Base-by-base conservation (phyloP, 148 eudicot genomes). In the Nyssa sinensis region DNA sequence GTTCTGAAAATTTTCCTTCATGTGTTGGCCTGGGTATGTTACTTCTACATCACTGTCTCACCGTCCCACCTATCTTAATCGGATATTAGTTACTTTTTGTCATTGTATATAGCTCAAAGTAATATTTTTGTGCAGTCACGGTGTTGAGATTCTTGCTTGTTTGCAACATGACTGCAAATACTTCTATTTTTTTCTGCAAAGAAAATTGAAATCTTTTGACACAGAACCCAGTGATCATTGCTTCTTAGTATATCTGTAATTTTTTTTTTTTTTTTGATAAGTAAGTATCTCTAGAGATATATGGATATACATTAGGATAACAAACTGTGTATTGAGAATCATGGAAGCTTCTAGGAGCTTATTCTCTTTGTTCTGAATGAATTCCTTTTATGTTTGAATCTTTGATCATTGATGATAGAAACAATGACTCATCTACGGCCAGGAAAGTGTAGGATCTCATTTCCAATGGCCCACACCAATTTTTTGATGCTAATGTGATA, bases 1-100 rank as follows among this genome's bases (percentile, higher is more conserved):
- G 75, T 30, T 70, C 83, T 67, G 88, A 86, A 30, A 51, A 74
- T 68, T 78, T 81, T 66, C 89, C 98, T 78, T 67, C 66, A 19
- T 93, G 96, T 82, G 87, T 89, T 79, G 98, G 96, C 76, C 88
- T 93, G 51, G 98, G 98, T 93, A 81, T 62, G 89, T 83, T 76
- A 41, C 66, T 57, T 74, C 1, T 23, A 51, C 69, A 21, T 33
- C 58, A 21, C 62, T 49, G 21, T 47, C 66, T 57, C 67, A n/a
- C 12, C 41, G 21, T 47, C 66, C 41, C 67, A n/a, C 12, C 41
- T 27, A 24, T 28, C 51, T 65, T 16, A 6, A 21, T 33, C 33
- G 27, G 29, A 23, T 34, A 49, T 24, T 10, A 32, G 55, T 29
- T 28, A 21, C 7, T 55, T 57, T 7, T 55, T 74, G 16, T 35